These are phyloP conservation scores for Karstenula rhodostoma DNA, from an alignment of 2,329 filamentous ascomycete genomes.

Conservation along the genomic window DNA sequence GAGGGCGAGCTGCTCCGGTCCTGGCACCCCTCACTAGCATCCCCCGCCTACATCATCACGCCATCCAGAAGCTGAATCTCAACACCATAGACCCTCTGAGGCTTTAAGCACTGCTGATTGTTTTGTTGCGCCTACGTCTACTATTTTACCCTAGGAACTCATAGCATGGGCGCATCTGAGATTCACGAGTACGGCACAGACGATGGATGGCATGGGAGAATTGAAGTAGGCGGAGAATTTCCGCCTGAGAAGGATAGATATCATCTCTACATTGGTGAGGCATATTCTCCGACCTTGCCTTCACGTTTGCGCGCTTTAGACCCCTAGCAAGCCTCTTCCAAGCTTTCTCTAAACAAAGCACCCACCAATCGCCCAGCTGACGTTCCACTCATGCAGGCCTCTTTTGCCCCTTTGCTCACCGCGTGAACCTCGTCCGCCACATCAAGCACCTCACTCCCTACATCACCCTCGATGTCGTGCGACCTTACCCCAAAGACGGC, in stretches of 20 bases:
- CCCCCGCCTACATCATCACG: conserved; percentile 9
- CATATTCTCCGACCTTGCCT: neutral
- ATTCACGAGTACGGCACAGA: conserved; percentile 51
- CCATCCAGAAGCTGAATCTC: neutral
- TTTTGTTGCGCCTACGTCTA: neutral
- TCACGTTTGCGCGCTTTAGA: neutral
- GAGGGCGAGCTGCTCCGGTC: conserved; percentile 3
- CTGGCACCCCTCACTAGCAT: neutral
- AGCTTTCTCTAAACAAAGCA: neutral
- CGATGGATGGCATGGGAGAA: conserved; percentile 62
- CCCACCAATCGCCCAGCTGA: neutral
- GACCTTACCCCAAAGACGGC: conserved; percentile 71
- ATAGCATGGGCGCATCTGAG: conserved; percentile 20
- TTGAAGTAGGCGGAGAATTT: conserved; percentile 57
- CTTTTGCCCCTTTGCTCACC: conserved; percentile 72
- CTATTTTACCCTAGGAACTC: neutral
- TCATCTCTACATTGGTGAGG: conserved; percentile 61
- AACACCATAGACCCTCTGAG: neutral
- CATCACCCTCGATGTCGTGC: conserved; percentile 66
- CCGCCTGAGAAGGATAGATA: conserved; percentile 61
- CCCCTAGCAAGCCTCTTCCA: neutral
- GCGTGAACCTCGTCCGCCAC: conserved; percentile 65
- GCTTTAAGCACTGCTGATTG: neutral
- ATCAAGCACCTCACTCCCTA: conserved; percentile 65
- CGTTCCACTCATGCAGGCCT: conserved; percentile 54